Evolutionary conservation across 257 asterid genomes (phyloP).

Genomic region (Penstemon davidsonii): DNA sequence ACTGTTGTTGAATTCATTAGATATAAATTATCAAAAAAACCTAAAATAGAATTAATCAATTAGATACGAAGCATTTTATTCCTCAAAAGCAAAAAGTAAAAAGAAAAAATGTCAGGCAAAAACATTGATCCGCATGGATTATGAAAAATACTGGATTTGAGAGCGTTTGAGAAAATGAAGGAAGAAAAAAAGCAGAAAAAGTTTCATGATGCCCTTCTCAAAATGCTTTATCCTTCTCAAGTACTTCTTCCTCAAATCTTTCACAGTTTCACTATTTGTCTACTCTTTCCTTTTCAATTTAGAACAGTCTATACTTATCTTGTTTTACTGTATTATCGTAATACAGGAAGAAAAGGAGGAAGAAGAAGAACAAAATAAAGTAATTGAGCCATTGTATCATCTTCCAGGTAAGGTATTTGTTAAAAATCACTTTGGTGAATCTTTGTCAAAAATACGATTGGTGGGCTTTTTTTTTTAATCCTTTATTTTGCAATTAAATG

Average conservation of each 20-base stretch:
- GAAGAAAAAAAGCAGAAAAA: slow-evolving; percentile 51
- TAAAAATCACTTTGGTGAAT: neutral
- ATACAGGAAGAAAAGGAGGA: slow-evolving; percentile 35
- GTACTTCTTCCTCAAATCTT: slow-evolving; percentile 29
- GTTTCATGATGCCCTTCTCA: slow-evolving; percentile 62
- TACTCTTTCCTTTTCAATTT: neutral
- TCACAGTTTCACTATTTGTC: neutral
- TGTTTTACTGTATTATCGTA: no score
- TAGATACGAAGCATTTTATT: no score
- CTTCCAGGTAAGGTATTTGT: slow-evolving; percentile 63
- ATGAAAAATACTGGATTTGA: neutral
- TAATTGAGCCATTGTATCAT: slow-evolving; percentile 27
- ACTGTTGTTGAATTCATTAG: no score
- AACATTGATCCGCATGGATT: neutral
- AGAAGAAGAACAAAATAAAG: slow-evolving; percentile 20
- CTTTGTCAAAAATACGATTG: no score
- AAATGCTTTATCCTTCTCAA: slow-evolving; percentile 73
- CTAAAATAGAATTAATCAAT: no score
- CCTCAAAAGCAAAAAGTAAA: no score
- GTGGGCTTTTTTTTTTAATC: no score
- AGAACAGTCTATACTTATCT: no score
- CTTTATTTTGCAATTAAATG: neutral
- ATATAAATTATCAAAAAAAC: no score
- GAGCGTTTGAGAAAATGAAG: slow-evolving; percentile 34
- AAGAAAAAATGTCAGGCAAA: no score